These are phyloP conservation scores for Botrytis tulipae DNA, from an alignment of 2,329 filamentous ascomycete species.

Conservation along the genomic window DNA sequence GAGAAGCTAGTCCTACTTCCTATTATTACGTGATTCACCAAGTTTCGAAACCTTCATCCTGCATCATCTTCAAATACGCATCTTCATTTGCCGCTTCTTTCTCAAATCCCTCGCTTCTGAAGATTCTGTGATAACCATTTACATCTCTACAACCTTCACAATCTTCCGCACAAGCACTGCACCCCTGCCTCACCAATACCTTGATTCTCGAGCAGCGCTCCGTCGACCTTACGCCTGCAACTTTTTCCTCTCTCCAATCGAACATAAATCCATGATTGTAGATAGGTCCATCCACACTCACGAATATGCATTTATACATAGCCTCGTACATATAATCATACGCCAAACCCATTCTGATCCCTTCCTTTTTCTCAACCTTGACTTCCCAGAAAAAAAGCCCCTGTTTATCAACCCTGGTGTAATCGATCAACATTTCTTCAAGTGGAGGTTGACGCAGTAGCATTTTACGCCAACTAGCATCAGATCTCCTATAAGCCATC, in stretches of 20 bases:
- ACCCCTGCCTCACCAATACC: background rate
- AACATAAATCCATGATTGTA: background rate
- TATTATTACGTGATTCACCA: background rate
- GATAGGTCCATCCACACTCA: background rate
- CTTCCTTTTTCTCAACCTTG: background rate
- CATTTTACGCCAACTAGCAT: background rate
- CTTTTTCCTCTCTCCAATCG: background rate
- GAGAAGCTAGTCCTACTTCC: background rate
- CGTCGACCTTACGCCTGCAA: too few relatives aligned
- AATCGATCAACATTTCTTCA: background rate
- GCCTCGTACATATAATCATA: background rate
- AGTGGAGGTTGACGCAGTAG: background rate
- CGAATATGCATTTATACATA: background rate
- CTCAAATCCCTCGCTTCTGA: background rate
- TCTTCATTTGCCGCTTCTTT: background rate
- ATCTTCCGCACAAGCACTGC: background rate
- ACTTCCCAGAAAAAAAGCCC: background rate
- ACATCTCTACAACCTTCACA: background rate
- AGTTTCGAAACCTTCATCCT: background rate
- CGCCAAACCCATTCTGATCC: background rate
- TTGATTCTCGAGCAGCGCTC: background rate
- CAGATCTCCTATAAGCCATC: background rate
- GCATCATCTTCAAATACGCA: background rate
- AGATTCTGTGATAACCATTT: background rate
- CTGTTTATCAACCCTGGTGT: background rate